Evolutionary conservation across 1,284 basidiomycete species (phyloP), one percentile per base, ranked within the genome.

Genomic region (Cryptococcus sp.): DNA sequence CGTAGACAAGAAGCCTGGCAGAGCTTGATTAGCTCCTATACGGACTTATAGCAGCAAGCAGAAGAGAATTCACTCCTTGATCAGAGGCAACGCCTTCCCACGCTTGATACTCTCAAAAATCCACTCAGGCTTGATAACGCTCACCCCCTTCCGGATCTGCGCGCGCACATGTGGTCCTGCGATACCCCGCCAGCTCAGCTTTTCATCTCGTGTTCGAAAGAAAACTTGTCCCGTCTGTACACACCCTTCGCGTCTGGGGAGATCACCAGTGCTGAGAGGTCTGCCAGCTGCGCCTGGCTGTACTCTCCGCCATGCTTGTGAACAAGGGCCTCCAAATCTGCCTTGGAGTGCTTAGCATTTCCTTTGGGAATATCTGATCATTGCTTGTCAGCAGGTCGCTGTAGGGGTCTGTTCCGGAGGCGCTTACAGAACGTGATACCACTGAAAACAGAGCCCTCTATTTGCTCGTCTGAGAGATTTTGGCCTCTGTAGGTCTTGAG

Each of bases 51-150:
- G 48, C 35, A 33, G 5, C 28, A 16, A 58, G 50, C 15, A 0
- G n/a, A 43, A 37, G 2, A 1, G 15, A 57, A 60, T 73, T 46
- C 68, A 92, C 89, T 84, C 87, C 71, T 86, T 85, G 37, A 78
- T 79, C 46, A 91, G 72, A 0, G 89, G 85, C 13, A 85, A 70
- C 15, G 80, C 75, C 53, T 81, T 76, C 15, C 80, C 81, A 33
- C 80, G 77, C 3, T 81, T 78, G 44, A 93, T 81, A n/a, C 86
- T 91, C 66, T 91, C 88, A 45, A 81, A 71, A 49, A 96, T 80
- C 91, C 91, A 96, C 35, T 82, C 77, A 0, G 92, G 89, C 53
- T 82, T 85, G 54, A 95, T 78, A 49, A 94, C 82, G 67, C 90
- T 87, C 60, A 87, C 63, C 1, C 71, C 73, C 38, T 75, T 72